Percentiles rank a stretch among this genome's conserved stretches.
Conservation (phyloP, 495 filamentous ascomycete species). For the Penicillium tannophilum region DNA sequence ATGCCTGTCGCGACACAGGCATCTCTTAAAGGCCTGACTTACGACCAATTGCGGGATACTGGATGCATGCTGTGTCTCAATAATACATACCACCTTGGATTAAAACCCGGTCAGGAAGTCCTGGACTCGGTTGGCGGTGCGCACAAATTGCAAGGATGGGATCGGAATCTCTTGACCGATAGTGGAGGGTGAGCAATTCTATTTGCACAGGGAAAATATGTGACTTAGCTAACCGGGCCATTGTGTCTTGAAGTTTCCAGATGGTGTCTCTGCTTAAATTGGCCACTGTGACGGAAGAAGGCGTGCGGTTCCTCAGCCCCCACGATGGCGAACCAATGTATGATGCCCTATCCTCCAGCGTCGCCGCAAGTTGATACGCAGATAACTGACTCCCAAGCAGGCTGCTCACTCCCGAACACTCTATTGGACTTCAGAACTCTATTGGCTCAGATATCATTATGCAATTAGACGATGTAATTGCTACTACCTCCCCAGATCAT, state of each 20-base stretch:
- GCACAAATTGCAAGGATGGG: conserved; percentile 93
- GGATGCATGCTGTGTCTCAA: conserved; percentile 92
- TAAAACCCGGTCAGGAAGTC: conserved; percentile 89
- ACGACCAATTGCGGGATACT: conserved; percentile 84
- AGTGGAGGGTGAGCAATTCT: conserved; percentile 81
- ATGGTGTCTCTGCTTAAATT: conserved; percentile 97
- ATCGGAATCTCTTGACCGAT: conserved; percentile 92
- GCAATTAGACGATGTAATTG: conserved; percentile 98
- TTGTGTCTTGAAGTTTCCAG: conserved; percentile 70
- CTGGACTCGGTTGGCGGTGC: conserved; percentile 87
- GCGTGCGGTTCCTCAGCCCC: conserved; percentile 89
- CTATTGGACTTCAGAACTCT: conserved; percentile 92
- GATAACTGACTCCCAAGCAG: conserved; percentile 30
- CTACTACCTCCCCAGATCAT: conserved; percentile 87
- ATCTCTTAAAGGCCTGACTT: conserved; percentile 90
- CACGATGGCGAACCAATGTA: conserved; percentile 95
- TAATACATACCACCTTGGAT: conserved; percentile 95
- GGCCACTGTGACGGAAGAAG: conserved; percentile 91
- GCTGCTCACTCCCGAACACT: conserved; percentile 95
- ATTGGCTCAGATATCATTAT: conserved; percentile 99
- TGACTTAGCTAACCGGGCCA: conserved; percentile 13
- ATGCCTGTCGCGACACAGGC: conserved; percentile 99
- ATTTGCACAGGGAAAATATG: neutral
- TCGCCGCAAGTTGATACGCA: neutral
- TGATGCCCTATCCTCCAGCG: conserved; percentile 10